phyloP scores from a whole-genome alignment of 768 basidiomycete genomes.

The Fomitopsis serialis region DNA sequence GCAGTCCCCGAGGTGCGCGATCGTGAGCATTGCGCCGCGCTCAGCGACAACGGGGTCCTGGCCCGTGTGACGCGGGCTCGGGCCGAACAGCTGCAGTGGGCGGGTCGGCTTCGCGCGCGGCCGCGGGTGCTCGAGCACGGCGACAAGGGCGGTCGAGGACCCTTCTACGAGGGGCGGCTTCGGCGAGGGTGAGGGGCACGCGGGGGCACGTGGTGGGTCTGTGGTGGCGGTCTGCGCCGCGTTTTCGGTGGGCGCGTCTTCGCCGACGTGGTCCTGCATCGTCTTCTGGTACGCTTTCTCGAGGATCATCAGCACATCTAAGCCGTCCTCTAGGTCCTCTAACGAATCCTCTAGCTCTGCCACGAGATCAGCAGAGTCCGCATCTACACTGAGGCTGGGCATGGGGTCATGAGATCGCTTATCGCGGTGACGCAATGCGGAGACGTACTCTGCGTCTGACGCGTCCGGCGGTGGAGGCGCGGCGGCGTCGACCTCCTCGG shows the following conservation, averaged over 20 bases:
- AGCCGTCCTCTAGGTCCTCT: constrained; percentile 64
- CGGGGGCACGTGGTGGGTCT: neutral
- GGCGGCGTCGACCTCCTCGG: constrained; percentile 44
- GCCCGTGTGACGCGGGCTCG: constrained; percentile 3
- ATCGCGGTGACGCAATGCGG: neutral
- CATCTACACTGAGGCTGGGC: neutral
- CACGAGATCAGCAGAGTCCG: constrained; percentile 36
- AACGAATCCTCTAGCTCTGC: constrained; percentile 37
- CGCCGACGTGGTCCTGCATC: constrained; percentile 46
- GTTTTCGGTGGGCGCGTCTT: neutral
- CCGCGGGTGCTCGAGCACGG: constrained; percentile 44
- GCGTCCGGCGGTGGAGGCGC: neutral
- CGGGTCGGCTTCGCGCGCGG: constrained; percentile 4
- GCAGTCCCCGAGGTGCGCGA: constrained; percentile 86
- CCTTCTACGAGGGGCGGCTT: constrained; percentile 45
- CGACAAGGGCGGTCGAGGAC: constrained; percentile 65
- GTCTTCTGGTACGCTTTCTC: constrained; percentile 68
- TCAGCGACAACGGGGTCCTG: constrained; percentile 32
- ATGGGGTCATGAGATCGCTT: neutral
- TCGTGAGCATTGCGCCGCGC: constrained; percentile 61
- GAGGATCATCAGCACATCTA: constrained; percentile 63
- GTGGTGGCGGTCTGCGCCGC: neutral
- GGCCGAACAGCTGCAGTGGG: constrained; percentile 9
- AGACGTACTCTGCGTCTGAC: constrained; percentile 10
- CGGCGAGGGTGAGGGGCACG: neutral